Evolutionary conservation across 2,329 filamentous ascomycete genomes (phyloP), one percentile per base, ranked within the genome.

Genomic region (Emergomyces orientalis): DNA sequence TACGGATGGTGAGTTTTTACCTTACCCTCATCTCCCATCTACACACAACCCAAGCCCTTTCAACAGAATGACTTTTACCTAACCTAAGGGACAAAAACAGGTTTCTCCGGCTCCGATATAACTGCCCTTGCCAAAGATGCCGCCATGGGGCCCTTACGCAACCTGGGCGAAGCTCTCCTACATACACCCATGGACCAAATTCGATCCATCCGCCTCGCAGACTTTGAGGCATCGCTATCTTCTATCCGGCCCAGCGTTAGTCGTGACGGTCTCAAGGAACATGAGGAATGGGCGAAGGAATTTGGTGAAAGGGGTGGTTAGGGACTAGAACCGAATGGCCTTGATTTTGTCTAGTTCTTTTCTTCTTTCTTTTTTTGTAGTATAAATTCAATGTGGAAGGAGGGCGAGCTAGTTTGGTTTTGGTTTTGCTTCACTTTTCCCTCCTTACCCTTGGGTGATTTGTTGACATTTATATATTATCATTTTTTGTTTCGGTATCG

Each of bases 71-170:
- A 9, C 0, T n/a, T n/a, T 60, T 49, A 2, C 9, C 45, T 49
- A 49, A 49, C 27, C 47, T 37, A 60, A 49, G 27, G 1, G 27
- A 51, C 34, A 30, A 27, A 9, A 22, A 51, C 37, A 97, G 92
- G 91, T n/a, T 99, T 96, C 77, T 97, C 91, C 9, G 94, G 94
- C 54, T 96, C 91, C 1, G 94, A 99, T 71, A 96, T 99, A 67
- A 97, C 94, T 27, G 92, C 94, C 1, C 80, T 99, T 9, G 94
- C 94, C 8, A 99, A 99, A 76, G 94, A 99, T 73, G 94, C 94
- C 9, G 94, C 94, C 2, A 99, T 99, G 94, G 93, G 94, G 0
- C 94, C 94, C 0, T 79, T 99, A 14, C 85, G 94, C 39, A 93
- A 91, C 61, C 80, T 97, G 2, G 94, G 94, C 32, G 94, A 97